Evolutionary conservation across 768 basidiomycete species (phyloP).

Genomic region (Hygrocybe punicea): DNA sequence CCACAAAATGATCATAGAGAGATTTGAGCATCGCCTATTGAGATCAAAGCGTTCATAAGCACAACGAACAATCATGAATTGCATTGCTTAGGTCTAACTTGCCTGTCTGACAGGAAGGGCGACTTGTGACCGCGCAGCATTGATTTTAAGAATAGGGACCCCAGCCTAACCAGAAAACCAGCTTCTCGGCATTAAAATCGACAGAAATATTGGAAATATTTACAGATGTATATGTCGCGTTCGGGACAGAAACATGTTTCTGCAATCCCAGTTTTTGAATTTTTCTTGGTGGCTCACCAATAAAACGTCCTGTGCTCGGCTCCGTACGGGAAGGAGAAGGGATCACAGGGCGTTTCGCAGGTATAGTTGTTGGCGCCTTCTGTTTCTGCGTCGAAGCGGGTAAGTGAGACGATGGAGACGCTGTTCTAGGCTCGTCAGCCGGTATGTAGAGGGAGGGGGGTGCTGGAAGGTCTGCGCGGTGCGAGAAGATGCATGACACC

Average conservation of each 20-base stretch:
- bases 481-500: slow-evolving; percentile 64
- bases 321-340: slow-evolving; percentile 27
- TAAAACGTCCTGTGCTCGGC: slow-evolving; percentile 16
- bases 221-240: slow-evolving; percentile 38
- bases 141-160: slow-evolving; percentile 61
- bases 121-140: slow-evolving; percentile 66
- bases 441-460: slow-evolving; percentile 40
- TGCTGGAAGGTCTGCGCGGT: slow-evolving; percentile 40
- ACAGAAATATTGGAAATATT: slow-evolving; percentile 11
- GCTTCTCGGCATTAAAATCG: too few relatives aligned
- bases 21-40: slow-evolving; percentile 70
- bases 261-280: slow-evolving; percentile 53
- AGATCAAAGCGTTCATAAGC: slow-evolving; percentile 7
- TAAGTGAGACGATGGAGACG: slow-evolving; percentile 10
- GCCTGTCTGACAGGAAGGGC: slow-evolving; percentile 75
- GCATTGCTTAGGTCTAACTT: slow-evolving; percentile 14
- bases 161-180: slow-evolving; percentile 43
- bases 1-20: slow-evolving; percentile 67
- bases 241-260: slow-evolving; percentile 43
- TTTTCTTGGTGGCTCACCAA: slow-evolving; percentile 59
- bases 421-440: slow-evolving; percentile 26
- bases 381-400: slow-evolving; percentile 11
- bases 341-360: slow-evolving; percentile 51
- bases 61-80: slow-evolving; percentile 7
- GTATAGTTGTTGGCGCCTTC: slow-evolving; percentile 32